A percentile compares a stretch with the other conserved stretches of the same genome.
Conservation (phyloP, 2,329 filamentous ascomycete species). For the Colletotrichum filicis region DNA sequence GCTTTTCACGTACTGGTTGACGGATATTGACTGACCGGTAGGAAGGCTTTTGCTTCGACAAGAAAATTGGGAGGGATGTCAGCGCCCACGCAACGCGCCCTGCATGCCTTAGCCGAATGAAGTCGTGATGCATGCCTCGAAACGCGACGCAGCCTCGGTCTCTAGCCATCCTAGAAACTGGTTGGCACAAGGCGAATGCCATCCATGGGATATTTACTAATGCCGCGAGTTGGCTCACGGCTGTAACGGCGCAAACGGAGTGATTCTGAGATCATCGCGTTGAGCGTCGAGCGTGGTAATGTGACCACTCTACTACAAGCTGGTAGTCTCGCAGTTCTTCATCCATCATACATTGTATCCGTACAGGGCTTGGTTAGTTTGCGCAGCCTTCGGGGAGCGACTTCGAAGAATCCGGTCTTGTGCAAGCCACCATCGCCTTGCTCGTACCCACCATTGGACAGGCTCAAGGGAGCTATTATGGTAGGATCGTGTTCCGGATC, state of each 20-base stretch:
- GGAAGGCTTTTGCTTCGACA: neutral
- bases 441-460: conserved; percentile 4
- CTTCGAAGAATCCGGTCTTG: conserved; percentile 7
- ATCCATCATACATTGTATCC: neutral
- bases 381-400: neutral
- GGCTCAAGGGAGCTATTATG: neutral
- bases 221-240: neutral
- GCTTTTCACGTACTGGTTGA: neutral
- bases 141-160: neutral
- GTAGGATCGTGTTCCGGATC: neutral
- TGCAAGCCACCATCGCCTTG: neutral
- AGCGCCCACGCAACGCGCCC: neutral
- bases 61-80: neutral
- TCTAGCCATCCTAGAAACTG: neutral
- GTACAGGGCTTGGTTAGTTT: neutral
- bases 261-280: neutral
- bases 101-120: conserved; percentile 14
- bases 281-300: neutral
- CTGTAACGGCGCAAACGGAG: neutral
- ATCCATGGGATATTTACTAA: neutral
- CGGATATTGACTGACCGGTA: neutral
- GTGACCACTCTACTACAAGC: neutral
- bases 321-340: too few species aligned
- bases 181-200: neutral
- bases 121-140: neutral